Evolutionary conservation across 805 yeast species (phyloP).

Genomic region (Starmerella vitae): DNA sequence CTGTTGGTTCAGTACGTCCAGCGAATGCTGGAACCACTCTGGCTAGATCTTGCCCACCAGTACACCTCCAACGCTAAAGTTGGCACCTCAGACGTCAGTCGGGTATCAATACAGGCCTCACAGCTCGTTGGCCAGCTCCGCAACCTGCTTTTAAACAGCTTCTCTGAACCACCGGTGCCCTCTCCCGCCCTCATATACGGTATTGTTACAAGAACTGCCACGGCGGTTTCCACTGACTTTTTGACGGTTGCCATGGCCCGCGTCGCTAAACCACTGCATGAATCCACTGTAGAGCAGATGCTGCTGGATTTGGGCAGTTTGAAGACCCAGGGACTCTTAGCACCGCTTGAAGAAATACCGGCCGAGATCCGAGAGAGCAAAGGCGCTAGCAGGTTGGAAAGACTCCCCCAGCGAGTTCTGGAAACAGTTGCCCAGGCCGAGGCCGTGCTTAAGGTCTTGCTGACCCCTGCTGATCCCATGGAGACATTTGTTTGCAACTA

Average conservation of each 20-base stretch:
- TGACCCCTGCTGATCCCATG: slow-evolving; percentile 54
- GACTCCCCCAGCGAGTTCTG: slow-evolving; percentile 9
- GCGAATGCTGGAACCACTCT: slow-evolving; percentile 48
- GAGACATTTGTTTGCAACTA: slow-evolving; percentile 50
- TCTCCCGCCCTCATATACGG: slow-evolving; percentile 32
- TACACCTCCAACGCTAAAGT: slow-evolving; percentile 7
- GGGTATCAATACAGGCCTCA: slow-evolving; percentile 14
- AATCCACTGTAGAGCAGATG: slow-evolving; percentile 66
- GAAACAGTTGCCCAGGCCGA: slow-evolving; percentile 34
- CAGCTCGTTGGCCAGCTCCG: slow-evolving; percentile 31
- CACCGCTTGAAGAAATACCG: slow-evolving; percentile 22
- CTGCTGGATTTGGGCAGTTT: slow-evolving; percentile 56
- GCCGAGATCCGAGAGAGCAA: slow-evolving; percentile 30
- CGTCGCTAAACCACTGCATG: slow-evolving; percentile 50
- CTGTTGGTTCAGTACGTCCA: slow-evolving; percentile 43
- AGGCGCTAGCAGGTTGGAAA: slow-evolving; percentile 20
- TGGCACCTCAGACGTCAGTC: slow-evolving; percentile 9
- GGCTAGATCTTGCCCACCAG: slow-evolving; percentile 64
- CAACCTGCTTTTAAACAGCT: slow-evolving; percentile 33
- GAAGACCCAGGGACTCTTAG: slow-evolving; percentile 36
- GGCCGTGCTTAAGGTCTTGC: slow-evolving; percentile 50
- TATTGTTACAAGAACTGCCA: slow-evolving; percentile 64
- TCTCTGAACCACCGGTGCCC: slow-evolving; percentile 35
- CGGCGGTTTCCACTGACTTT: slow-evolving; percentile 43
- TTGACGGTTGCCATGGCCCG: slow-evolving; percentile 39